Evolutionary conservation across 2,329 filamentous ascomycete genomes (phyloP).

Genomic region (Pestalotiopsis sp.): DNA sequence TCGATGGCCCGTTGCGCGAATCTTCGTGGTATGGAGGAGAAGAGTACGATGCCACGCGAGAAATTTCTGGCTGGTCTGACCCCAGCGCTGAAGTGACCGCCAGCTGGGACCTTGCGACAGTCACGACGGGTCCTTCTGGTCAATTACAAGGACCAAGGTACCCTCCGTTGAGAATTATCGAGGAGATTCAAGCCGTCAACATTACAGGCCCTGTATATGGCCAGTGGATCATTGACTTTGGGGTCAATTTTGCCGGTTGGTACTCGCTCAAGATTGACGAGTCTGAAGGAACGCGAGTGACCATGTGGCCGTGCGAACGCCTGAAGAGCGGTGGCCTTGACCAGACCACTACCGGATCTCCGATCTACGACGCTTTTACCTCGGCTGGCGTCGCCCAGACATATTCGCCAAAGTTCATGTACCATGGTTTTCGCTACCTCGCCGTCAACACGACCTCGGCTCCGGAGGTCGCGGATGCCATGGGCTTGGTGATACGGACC

Average conservation of each 20-base stretch:
- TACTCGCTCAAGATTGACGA: not conserved
- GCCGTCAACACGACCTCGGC: not conserved
- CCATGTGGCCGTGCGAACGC: not conserved
- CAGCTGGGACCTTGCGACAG: not conserved
- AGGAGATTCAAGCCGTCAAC: not conserved
- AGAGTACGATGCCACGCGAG: not conserved
- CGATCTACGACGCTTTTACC: not conserved
- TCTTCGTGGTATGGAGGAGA: not conserved
- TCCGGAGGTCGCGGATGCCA: not conserved
- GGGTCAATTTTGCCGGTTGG: not conserved
- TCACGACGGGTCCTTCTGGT: not conserved
- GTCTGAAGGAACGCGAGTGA: not conserved
- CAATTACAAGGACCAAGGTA: not conserved
- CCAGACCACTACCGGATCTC: not conserved
- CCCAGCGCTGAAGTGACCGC: not conserved
- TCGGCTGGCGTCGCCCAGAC: not conserved
- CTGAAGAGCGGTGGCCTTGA: not conserved
- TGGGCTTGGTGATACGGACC: not conserved
- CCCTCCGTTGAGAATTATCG: not conserved
- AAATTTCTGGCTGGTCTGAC: not conserved
- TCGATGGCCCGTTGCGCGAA: not conserved
- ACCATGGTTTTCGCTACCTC: not conserved
- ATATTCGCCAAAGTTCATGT: not conserved
- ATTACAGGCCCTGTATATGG: not conserved
- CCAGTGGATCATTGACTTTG: not conserved